Percentiles rank a stretch among this genome's conserved stretches.
These are phyloP conservation scores for Salvia rosmarinus DNA, from an alignment of 257 asterid genomes.

Conservation along the genomic window DNA sequence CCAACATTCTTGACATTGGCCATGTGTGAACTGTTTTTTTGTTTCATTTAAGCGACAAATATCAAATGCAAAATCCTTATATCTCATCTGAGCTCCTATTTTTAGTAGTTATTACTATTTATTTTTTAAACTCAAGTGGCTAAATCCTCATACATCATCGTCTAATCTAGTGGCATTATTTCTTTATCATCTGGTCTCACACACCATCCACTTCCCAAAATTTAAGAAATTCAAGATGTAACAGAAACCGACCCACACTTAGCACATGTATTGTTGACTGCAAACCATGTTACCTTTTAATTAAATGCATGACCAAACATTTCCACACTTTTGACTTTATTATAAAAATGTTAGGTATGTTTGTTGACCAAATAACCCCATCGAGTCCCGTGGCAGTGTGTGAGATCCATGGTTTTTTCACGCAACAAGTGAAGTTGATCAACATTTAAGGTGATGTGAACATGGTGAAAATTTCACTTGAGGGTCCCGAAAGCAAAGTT, in stretches of 20 bases:
- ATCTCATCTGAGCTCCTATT: not conserved
- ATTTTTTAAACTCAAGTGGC: not conserved
- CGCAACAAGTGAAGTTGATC: constrained; percentile 2
- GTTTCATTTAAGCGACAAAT: not conserved
- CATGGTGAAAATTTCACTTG: not conserved
- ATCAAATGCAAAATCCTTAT: not conserved
- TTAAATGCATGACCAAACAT: constrained; percentile 53
- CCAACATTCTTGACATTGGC: not conserved
- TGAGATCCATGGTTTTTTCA: constrained; percentile 13
- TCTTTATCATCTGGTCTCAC: not conserved
- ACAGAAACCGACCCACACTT: constrained; percentile 40
- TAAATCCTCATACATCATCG: not conserved
- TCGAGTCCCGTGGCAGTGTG: not conserved
- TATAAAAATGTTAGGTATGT: constrained; percentile 48
- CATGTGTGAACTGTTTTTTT: not conserved
- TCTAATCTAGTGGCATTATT: not conserved
- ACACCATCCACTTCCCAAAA: constrained; percentile 20
- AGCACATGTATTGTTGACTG: constrained; percentile 80
- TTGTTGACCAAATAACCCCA: constrained; percentile 56
- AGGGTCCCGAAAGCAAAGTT: constrained; percentile 1
- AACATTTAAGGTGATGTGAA: not conserved
- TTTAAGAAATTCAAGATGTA: constrained; percentile 30
- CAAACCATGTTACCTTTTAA: constrained; percentile 57
- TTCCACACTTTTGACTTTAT: constrained; percentile 56
- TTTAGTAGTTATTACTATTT: not conserved